Evolutionary conservation across 495 filamentous ascomycete species (phyloP).

Genomic region (Hypoxylon fuscum): DNA sequence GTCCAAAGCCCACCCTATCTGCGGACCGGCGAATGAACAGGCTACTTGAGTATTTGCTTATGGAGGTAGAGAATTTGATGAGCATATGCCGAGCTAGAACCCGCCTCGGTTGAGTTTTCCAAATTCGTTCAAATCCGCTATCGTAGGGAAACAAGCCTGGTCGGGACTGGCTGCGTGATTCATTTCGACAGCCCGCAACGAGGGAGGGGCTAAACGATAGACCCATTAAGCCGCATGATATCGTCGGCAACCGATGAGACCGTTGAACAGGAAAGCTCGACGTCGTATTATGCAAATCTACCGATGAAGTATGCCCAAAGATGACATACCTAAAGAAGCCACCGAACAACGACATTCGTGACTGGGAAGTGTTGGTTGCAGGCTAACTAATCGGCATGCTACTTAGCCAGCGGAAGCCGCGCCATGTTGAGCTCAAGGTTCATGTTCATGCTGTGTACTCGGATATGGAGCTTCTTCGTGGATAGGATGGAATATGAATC

Average conservation of each 20-base stretch:
- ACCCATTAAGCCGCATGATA: constrained; percentile 20
- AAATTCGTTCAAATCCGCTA: too few relatives aligned
- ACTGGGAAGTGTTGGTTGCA: not conserved
- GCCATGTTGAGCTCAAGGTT: not conserved
- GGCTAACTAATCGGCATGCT: constrained; percentile 8
- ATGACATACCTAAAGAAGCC: constrained; percentile 4
- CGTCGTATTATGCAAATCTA: constrained; percentile 2
- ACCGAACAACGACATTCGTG: not conserved
- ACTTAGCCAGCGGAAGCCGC: not conserved
- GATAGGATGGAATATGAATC: constrained; percentile 5
- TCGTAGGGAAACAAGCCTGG: too few relatives aligned
- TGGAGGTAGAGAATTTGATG: not conserved
- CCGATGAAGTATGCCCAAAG: too few relatives aligned
- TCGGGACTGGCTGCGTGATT: constrained; percentile 1
- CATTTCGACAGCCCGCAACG: not conserved
- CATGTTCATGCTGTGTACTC: constrained; percentile 16
- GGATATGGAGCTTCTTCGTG: not conserved
- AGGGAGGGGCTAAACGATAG: not conserved
- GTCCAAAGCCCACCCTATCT: constrained; percentile 1
- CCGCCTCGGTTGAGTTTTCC: not conserved
- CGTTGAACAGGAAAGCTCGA: not conserved
- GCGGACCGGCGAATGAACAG: not conserved
- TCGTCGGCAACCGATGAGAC: constrained; percentile 6
- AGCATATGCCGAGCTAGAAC: not conserved
- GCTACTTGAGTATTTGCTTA: not conserved